Evolutionary conservation across 768 basidiomycete species (phyloP).

Genomic region (Tephrocybe rancida): DNA sequence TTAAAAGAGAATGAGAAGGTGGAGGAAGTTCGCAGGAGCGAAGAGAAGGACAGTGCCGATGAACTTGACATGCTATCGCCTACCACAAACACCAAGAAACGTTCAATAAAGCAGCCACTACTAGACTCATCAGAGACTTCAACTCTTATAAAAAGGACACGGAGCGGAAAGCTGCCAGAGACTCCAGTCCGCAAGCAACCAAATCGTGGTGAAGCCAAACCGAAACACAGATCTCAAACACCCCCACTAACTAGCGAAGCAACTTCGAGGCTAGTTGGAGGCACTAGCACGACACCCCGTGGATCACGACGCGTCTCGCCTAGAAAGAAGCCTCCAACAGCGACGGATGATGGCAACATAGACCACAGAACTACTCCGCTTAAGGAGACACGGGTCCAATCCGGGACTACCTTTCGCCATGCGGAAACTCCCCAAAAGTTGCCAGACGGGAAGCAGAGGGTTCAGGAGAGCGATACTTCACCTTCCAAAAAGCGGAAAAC

Average conservation of each 20-base stretch:
- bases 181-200: constrained; percentile 1
- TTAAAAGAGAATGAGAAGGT: constrained; percentile 10
- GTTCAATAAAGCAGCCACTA: background rate
- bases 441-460: background rate
- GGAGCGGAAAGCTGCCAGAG: constrained; percentile 2
- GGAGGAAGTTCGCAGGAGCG: background rate
- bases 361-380: background rate
- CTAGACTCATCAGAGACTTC: background rate
- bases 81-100: constrained; percentile 5
- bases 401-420: background rate
- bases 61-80: constrained; percentile 26
- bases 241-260: background rate
- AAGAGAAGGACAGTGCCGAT: constrained; percentile 19
- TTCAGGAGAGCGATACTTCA: background rate
- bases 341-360: constrained; percentile 1
- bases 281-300: no score
- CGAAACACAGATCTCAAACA: background rate
- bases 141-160: background rate
- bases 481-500: background rate
- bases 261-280: background rate
- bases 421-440: background rate
- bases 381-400: no score
- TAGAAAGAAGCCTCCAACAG: constrained; percentile 4
- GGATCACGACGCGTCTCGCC: constrained; percentile 1
- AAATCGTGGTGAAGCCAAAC: background rate